phyloP scores from a whole-genome alignment of 371 early-diverging fungal species.

The Syncephalastrum monosporum region DNA sequence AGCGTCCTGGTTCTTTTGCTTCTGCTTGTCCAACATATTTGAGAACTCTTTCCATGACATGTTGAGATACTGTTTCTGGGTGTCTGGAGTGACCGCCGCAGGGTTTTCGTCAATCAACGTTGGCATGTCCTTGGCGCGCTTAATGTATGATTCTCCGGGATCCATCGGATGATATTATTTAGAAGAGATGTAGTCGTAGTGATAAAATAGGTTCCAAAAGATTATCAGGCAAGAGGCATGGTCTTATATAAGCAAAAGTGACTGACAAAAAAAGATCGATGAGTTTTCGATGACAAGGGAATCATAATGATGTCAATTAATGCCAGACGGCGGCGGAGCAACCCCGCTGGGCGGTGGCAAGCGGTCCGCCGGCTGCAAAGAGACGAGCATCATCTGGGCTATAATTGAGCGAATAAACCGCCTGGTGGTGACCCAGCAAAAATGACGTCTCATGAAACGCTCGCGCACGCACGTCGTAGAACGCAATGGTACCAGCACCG shows the following conservation, averaged over 20 bases:
- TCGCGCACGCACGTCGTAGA: conserved; percentile 49
- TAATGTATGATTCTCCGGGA: conserved; percentile 43
- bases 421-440: conserved; percentile 42
- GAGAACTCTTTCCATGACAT: conserved; percentile 15
- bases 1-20: neutral
- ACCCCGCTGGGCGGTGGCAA: conserved; percentile 57
- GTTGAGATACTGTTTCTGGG: conserved; percentile 9
- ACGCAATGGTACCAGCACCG: conserved; percentile 44
- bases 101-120: conserved; percentile 47
- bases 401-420: conserved; percentile 59
- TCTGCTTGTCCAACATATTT: conserved; percentile 5
- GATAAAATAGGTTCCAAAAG: neutral
- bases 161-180: conserved; percentile 25
- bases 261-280: conserved; percentile 6
- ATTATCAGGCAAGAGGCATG: neutral
- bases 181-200: neutral
- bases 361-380: conserved; percentile 67
- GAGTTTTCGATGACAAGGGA: neutral
- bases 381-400: conserved; percentile 41
- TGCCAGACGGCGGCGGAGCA: conserved; percentile 51
- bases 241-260: neutral
- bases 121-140: conserved; percentile 41
- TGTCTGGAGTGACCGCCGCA: conserved; percentile 31
- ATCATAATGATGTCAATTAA: conserved; percentile 10
- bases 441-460: conserved; percentile 10